Evolutionary conservation across 495 filamentous ascomycete species (phyloP).

Genomic region (Xylaria nigripes): DNA sequence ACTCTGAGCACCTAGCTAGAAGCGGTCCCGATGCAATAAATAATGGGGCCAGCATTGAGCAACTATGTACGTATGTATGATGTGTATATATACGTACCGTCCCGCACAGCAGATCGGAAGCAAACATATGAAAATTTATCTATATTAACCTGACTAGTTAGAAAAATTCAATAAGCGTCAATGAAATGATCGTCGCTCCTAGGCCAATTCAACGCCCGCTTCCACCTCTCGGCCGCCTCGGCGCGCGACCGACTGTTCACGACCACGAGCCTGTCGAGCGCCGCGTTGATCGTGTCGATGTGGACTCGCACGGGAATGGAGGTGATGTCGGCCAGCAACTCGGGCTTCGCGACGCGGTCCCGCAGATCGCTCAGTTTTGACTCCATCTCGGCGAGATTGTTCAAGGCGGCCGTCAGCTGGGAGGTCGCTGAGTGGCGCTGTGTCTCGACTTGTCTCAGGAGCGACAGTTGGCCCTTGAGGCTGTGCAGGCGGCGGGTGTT

Average conservation of each 20-base stretch:
- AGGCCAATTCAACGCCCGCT: conserved; percentile 41
- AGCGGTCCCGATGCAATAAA: too few species aligned
- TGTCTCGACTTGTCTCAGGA: conserved; percentile 48
- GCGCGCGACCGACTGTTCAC: conserved; percentile 47
- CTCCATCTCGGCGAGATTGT: conserved; percentile 59
- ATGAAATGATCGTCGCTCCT: conserved; percentile 24
- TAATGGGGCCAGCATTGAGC: too few species aligned
- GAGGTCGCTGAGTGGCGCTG: conserved; percentile 53
- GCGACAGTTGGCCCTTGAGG: conserved; percentile 46
- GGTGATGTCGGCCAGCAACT: conserved; percentile 32
- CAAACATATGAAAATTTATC: too few species aligned
- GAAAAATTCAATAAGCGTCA: conserved; percentile 9
- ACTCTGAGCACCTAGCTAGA: too few species aligned
- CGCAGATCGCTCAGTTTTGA: conserved; percentile 58
- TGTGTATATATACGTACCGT: too few species aligned
- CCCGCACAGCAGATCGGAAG: too few species aligned
- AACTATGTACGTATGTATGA: too few species aligned
- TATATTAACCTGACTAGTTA: too few species aligned
- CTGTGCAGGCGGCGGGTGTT: conserved; percentile 49
- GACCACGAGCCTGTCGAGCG: conserved; percentile 55
- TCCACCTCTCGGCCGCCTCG: conserved; percentile 50
- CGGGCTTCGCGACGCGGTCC: conserved; percentile 55
- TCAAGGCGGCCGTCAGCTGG: conserved; percentile 51
- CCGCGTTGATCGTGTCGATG: conserved; percentile 58
- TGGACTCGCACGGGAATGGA: conserved; percentile 58